Conservation (phyloP, 345 rosid species). For the Noccaea caerulescens region DNA sequence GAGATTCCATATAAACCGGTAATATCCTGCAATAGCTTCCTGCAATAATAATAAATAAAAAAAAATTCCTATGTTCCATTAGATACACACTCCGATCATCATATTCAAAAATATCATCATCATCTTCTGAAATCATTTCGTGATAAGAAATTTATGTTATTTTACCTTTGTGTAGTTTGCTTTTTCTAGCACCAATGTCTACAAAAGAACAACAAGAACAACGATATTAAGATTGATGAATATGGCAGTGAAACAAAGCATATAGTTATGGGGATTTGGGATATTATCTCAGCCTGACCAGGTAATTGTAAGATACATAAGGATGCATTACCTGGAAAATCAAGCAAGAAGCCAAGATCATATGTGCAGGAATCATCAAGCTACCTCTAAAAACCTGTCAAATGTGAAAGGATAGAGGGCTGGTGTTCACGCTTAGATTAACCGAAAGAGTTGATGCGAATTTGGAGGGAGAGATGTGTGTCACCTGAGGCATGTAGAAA, state of each 20-base stretch:
- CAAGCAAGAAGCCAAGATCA: slow-evolving; percentile 65
- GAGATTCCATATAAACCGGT: slow-evolving; percentile 91
- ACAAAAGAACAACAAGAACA: slow-evolving; percentile 35
- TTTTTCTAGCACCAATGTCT: slow-evolving; percentile 79
- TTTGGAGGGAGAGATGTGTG: slow-evolving; percentile 21
- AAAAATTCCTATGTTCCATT: slow-evolving; percentile 22
- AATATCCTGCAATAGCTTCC: slow-evolving; percentile 83
- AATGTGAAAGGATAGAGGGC: slow-evolving; percentile 10
- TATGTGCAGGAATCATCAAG: slow-evolving; percentile 82
- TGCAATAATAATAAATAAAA: slow-evolving; percentile 46
- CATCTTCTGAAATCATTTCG: neutral
- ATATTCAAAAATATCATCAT: neutral
- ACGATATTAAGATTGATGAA: slow-evolving; percentile 9
- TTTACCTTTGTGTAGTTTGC: slow-evolving; percentile 86
- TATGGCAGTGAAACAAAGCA: slow-evolving; percentile 4
- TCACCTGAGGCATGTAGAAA: slow-evolving; percentile 90
- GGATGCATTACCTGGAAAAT: slow-evolving; percentile 72
- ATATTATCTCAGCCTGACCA: neutral
- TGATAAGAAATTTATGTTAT: neutral
- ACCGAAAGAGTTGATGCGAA: slow-evolving; percentile 23
- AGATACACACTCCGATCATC: slow-evolving; percentile 10
- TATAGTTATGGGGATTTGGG: slow-evolving; percentile 4
- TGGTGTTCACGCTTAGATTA: slow-evolving; percentile 6
- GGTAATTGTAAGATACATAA: neutral
- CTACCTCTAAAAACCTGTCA: slow-evolving; percentile 75